Base-by-base conservation (phyloP, 1,284 basidiomycete species). In the Pterula multifida region DNA sequence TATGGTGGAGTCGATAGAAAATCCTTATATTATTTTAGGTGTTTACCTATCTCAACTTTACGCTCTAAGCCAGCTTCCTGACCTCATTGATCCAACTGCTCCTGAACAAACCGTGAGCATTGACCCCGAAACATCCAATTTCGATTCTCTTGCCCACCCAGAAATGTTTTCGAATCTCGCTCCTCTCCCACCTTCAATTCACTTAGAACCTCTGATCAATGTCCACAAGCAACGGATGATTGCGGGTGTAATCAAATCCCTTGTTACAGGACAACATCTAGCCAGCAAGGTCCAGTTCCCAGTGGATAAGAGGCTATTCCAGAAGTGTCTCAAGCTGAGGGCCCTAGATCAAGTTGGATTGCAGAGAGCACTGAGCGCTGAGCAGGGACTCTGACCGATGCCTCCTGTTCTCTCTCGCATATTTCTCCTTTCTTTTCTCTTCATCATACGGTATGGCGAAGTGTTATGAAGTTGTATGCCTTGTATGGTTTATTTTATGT, bases 161-260 rank as follows among this genome's bases (percentile, higher is more conserved):
- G 82, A 87, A 55, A 81, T 88, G 13, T 90, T 90, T 62, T 71
- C 75, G 1, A 70, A 79, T 15, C 72, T 90, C 2, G 71, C 78
- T 2, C 75, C 82, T 1, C 73, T 90, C 9, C 87, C 87, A 0
- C 61, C 75, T 0, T 73, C 73, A n/a, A 81, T 90, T 68, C 76
- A 81, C 55, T 74, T 92, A n/a, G 84, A 88, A 55, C 88, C 88
- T 1, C 67, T 92, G 50, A 85, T 92, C 66, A 92, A 91, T 62
- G 79, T 92, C 2, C 86, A 91, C 64, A 91, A 92, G 65, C 86
- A 90, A 60, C 79, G 90, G 24, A 66, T 81, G 55, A 84, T 89
- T 49, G 86, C 90, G 3, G 74, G 73, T 4, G 79, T 86, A 26
- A 82, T 90, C 60, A 86, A 87, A 61, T 73, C 76, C 11, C 68